These are phyloP conservation scores for Stemphylium beticola DNA, from an alignment of 2,329 filamentous ascomycete genomes.

Conservation along the genomic window DNA sequence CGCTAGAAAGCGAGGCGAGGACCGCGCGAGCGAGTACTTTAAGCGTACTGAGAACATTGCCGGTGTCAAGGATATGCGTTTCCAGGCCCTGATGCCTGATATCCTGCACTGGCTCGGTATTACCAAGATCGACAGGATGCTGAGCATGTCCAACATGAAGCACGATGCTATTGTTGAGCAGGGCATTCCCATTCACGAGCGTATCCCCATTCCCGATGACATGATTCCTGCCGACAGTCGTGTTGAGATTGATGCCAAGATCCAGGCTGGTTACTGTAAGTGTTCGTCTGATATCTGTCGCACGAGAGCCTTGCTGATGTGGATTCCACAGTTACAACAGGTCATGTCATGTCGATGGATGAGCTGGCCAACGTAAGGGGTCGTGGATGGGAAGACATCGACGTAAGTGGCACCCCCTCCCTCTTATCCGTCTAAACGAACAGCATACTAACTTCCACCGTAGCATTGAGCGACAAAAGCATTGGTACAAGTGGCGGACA, in stretches of 20 bases:
- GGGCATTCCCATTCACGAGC: conserved; percentile 86
- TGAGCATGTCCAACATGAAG: conserved; percentile 99
- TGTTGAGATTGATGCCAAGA: conserved; percentile 99
- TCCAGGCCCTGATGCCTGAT: conserved; percentile 97
- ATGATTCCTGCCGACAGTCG: conserved; percentile 93
- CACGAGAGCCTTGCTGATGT: conserved; percentile 24
- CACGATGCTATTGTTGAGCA: conserved; percentile 86
- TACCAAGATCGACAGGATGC: conserved; percentile 97
- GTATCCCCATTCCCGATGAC: conserved; percentile 89
- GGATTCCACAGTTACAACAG: conserved; percentile 71
- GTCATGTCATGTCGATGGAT: conserved; percentile 85
- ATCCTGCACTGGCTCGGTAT: conserved; percentile 98
- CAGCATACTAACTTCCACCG: conserved; percentile 32
- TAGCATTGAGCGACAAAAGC: conserved; percentile 36
- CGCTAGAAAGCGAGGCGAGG: conserved; percentile 74
- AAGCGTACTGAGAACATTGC: conserved; percentile 98
- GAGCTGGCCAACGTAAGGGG: conserved; percentile 87
- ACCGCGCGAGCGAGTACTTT: conserved; percentile 90
- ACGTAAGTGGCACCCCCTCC: conserved; percentile 46
- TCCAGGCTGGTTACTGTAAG: conserved; percentile 84
- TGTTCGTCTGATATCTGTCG: conserved; percentile 14
- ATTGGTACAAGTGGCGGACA: conserved; percentile 10
- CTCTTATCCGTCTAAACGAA: conserved; percentile 6
- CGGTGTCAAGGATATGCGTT: conserved; percentile 94
- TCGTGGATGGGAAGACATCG: conserved; percentile 83